phyloP scores from a whole-genome alignment of 116 monocot species.

The Dioscorea cayenensis region DNA sequence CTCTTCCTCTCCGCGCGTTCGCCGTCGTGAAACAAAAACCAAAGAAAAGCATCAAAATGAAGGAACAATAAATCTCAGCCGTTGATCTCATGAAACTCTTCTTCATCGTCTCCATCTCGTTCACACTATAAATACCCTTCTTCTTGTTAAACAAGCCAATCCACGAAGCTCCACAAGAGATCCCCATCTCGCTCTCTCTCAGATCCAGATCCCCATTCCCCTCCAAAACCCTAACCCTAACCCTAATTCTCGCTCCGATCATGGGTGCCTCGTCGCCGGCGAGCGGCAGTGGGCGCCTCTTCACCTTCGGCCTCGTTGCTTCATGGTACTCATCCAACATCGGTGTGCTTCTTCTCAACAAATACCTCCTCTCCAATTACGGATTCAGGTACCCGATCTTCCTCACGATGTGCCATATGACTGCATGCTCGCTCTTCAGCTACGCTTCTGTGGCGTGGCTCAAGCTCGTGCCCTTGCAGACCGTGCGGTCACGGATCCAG shows the following conservation, averaged over 20 bases:
- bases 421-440: conserved; percentile 88
- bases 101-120: too few species aligned
- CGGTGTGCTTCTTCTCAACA: conserved; percentile 95
- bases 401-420: conserved; percentile 99
- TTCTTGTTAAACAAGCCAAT: not conserved
- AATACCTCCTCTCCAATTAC: conserved; percentile 82
- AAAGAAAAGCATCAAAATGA: not conserved
- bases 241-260: not conserved
- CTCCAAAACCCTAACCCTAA: not conserved
- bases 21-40: not conserved
- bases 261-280: not conserved
- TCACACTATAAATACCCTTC: not conserved
- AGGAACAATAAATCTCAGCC: not conserved
- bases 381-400: conserved; percentile 99
- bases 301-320: conserved; percentile 67
- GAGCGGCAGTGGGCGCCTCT: conserved; percentile 32
- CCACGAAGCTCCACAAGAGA: not conserved
- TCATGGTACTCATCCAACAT: conserved; percentile 96
- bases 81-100: too few species aligned
- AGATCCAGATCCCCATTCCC: not conserved
- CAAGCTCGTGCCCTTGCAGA: conserved; percentile 68
- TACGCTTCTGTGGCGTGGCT: conserved; percentile 85
- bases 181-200: not conserved
- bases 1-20: not conserved
- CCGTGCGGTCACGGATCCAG: conserved; percentile 66